Base-by-base conservation (phyloP, 1,139 yeast species). In the Pichia sp. region DNA sequence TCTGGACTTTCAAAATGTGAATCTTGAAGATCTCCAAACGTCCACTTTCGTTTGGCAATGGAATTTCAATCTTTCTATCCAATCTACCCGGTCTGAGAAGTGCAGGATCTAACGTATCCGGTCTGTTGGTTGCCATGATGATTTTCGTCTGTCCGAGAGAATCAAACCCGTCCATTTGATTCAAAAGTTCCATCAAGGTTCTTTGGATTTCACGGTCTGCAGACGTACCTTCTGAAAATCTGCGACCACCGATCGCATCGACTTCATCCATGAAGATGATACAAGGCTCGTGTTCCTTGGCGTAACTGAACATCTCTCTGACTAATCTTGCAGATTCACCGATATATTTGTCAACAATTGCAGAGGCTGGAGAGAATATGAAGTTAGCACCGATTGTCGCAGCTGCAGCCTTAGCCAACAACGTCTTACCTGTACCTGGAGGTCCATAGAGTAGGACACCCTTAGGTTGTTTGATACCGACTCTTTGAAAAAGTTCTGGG, bases 191-290 rank as follows among this genome's bases (percentile, higher is more conserved):
- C 99, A 95, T 93, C 68, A 95, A 77, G 2, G 99, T 95, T 74
- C 99, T 87, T 74, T 95, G 99, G 66, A 95, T 93, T 71, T 95
- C 99, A 70, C 99, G 85, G 74, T 95, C 99, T 2, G 99, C 99
- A 10, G 96, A 87, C 2, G 99, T 93, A 71, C 99, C 99, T 70
- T 95, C 99, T 62, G 95, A 84, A 71, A 95, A 95, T 71, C 99
- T 83, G 63, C 99, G 82, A 50, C 99, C 99, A 67, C 99, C 99
- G 70, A 95, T 95, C 51, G 99, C 99, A 74, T 95, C 99, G 57
- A 95, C 84, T 76, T 95, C 99, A 74, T 95, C 99, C 97, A 95
- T 91, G 69, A 95, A 95, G 60, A 95, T 95, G 67, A 95, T 93
- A 73, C 99, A 95, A 19, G 99, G 99, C 66, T 88, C 98, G 69